Percentiles rank a stretch among this genome's conserved stretches.
Evolutionary conservation across 305 asterid species (phyloP).

Genomic region (Fraxinus platypoda): DNA sequence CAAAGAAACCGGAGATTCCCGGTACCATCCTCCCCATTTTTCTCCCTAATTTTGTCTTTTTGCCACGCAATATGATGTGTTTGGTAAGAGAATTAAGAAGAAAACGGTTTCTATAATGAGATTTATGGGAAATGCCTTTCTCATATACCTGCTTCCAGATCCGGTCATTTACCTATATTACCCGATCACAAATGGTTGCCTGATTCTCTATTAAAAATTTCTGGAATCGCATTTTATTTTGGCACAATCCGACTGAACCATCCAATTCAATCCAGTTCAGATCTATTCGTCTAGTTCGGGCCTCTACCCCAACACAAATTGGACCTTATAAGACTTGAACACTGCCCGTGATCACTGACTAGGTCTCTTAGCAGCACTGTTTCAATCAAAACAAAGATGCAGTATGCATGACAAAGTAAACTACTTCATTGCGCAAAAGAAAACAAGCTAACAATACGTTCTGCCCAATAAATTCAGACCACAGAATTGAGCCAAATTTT

Average conservation of each 20-base stretch:
- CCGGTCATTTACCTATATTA: too few relatives aligned
- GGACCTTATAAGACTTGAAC: background rate
- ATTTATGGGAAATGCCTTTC: too few relatives aligned
- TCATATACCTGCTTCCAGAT: too few relatives aligned
- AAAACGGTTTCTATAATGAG: too few relatives aligned
- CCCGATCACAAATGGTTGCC: too few relatives aligned
- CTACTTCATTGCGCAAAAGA: background rate
- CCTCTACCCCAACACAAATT: too few relatives aligned
- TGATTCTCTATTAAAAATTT: too few relatives aligned
- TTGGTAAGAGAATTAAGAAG: background rate
- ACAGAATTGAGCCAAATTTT: background rate
- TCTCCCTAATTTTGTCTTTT: background rate
- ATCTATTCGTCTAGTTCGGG: too few relatives aligned
- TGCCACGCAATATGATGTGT: background rate
- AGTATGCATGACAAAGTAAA: background rate
- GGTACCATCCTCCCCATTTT: conserved; percentile 4
- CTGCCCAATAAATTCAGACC: background rate
- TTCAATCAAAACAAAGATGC: background rate
- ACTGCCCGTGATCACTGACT: background rate
- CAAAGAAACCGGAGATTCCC: conserved; percentile 28
- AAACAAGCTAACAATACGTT: background rate
- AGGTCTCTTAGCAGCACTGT: too few relatives aligned
- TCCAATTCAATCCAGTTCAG: too few relatives aligned
- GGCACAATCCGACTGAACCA: too few relatives aligned
- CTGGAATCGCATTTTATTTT: too few relatives aligned